phyloP scores from a whole-genome alignment of 1,284 basidiomycete species.

The Golubevia pallescens region DNA sequence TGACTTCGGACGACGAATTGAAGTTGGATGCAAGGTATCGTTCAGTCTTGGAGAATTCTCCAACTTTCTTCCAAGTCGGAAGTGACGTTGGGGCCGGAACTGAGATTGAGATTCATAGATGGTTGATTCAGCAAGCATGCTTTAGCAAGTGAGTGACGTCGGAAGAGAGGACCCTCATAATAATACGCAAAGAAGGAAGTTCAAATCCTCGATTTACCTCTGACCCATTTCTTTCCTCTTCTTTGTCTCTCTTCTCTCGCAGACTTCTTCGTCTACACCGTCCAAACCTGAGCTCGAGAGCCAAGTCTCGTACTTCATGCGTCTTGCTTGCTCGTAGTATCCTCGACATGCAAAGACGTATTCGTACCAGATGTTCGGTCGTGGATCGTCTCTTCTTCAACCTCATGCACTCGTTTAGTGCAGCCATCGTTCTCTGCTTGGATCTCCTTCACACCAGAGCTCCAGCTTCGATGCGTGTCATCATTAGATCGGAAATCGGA shows the following conservation, averaged over 20 bases:
- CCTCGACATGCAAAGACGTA: constrained; percentile 53
- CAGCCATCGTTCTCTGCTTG: constrained; percentile 51
- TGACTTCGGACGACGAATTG: constrained; percentile 27
- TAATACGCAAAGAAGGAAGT: neutral
- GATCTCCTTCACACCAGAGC: constrained; percentile 49
- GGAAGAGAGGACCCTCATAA: neutral
- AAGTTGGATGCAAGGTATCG: constrained; percentile 39
- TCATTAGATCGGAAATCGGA: constrained; percentile 47
- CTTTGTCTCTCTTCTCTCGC: neutral
- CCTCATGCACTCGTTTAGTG: constrained; percentile 36
- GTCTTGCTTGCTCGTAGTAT: constrained; percentile 50
- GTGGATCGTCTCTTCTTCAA: constrained; percentile 50
- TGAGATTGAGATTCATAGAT: constrained; percentile 49
- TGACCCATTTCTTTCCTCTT: neutral
- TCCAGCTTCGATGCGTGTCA: constrained; percentile 17
- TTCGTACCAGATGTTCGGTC: constrained; percentile 42
- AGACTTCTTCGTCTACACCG: constrained; percentile 46
- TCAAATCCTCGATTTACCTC: neutral
- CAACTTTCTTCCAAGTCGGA: constrained; percentile 44
- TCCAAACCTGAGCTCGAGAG: constrained; percentile 31
- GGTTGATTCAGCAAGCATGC: constrained; percentile 52
- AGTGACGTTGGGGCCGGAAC: constrained; percentile 33
- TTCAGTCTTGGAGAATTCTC: constrained; percentile 34
- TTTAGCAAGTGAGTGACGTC: constrained; percentile 31
- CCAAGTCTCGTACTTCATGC: constrained; percentile 42